Conservation (phyloP, 1,284 basidiomycete species). For the Gomphus sp. region DNA sequence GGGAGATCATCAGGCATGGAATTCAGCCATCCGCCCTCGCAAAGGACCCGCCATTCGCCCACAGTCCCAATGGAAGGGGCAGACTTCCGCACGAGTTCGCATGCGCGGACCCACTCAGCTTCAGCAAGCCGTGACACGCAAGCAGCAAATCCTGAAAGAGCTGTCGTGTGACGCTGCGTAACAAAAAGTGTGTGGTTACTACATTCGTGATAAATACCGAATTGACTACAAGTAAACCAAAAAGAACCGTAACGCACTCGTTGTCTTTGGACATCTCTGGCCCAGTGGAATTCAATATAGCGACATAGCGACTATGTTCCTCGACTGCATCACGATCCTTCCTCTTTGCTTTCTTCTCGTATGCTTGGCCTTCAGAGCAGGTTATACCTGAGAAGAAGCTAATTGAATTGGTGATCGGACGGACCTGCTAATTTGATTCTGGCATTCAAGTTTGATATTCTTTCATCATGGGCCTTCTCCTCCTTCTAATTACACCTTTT, state of each 20-base stretch:
- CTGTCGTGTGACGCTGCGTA: constrained; percentile 48
- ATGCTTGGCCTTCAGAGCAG: constrained; percentile 42
- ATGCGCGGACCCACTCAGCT: constrained; percentile 65
- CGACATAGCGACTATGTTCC: constrained; percentile 69
- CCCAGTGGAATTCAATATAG: constrained; percentile 60
- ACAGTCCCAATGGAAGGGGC: constrained; percentile 56
- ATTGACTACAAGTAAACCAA: background rate
- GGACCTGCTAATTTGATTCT: constrained; percentile 70
- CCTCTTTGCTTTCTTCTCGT: constrained; percentile 74
- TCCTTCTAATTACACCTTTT: constrained; percentile 47
- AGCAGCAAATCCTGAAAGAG: constrained; percentile 52
- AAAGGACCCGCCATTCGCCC: constrained; percentile 60
- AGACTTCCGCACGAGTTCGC: constrained; percentile 57
- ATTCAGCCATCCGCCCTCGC: constrained; percentile 65
- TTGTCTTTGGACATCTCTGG: constrained; percentile 72
- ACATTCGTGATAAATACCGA: constrained; percentile 9
- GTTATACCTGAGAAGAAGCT: background rate
- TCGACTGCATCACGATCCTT: constrained; percentile 56
- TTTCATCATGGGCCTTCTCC: constrained; percentile 66
- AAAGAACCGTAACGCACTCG: constrained; percentile 38
- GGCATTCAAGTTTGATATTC: constrained; percentile 55
- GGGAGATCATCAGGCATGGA: constrained; percentile 45
- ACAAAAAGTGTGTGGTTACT: constrained; percentile 61
- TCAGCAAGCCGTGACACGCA: constrained; percentile 61
- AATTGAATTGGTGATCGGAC: constrained; percentile 6